Evolutionary conservation across 768 basidiomycete species (phyloP).

Genomic region (Glaciozyma martinii): DNA sequence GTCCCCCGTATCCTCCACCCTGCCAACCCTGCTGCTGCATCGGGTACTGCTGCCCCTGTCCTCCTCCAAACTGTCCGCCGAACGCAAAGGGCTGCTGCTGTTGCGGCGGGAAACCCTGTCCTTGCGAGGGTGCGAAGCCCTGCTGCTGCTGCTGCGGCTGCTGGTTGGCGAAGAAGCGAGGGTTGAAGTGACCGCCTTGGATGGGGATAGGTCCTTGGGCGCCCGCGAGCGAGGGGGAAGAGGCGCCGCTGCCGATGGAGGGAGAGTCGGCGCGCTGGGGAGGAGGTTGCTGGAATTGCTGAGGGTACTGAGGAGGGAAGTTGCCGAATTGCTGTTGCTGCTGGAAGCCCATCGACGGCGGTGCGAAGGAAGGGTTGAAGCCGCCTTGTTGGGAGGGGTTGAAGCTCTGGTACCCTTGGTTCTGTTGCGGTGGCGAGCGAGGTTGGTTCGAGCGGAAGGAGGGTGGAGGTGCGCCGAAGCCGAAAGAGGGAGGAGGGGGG

Average conservation of each 20-base stretch:
- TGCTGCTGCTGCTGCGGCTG: neutral
- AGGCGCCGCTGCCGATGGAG: neutral
- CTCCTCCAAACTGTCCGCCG: neutral
- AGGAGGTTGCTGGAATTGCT: neutral
- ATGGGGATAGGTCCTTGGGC: neutral
- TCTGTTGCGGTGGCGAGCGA: neutral
- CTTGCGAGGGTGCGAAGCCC: neutral
- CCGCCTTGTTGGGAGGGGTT: neutral
- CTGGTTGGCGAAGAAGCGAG: slow-evolving; percentile 20
- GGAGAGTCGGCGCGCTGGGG: neutral
- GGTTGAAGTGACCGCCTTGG: slow-evolving; percentile 22
- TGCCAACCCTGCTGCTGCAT: neutral
- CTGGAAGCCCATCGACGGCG: neutral
- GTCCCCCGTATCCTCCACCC: neutral
- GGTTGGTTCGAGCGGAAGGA: neutral
- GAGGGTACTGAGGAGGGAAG: slow-evolving; percentile 1
- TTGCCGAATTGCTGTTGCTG: neutral
- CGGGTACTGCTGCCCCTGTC: neutral
- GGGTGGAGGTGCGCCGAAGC: no score
- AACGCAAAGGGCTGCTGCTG: neutral
- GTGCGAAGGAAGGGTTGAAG: neutral
- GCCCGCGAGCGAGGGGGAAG: neutral
- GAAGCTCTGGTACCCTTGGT: neutral
- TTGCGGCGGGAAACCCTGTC: neutral
- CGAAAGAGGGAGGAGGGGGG: neutral